Base-by-base conservation (phyloP, 1,284 basidiomycete species). In the Malassezia nana region DNA sequence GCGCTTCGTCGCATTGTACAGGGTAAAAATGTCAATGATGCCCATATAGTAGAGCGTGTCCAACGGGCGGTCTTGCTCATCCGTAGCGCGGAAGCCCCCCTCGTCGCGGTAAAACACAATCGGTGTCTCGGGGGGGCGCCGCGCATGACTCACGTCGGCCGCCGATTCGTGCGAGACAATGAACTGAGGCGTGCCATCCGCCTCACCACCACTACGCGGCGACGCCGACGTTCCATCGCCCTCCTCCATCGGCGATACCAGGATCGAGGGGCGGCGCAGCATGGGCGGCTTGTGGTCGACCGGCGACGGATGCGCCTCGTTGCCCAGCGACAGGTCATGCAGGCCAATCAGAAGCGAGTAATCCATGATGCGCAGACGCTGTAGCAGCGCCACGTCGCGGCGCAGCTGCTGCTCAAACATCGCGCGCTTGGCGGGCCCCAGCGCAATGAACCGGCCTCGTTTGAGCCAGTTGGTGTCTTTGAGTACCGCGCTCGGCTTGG, bases 381-480 rank as follows among this genome's bases (percentile, higher is more conserved):
- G 85, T 69, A 98, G 76, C 63, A 96, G 82, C 74, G 85, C 87
- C 38, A 85, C 81, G 69, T 98, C 94, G 43, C 89, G 78, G 52
- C 85, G 78, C 28, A 98, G 76, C 77, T 98, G 92, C 72, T 91
- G 90, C 10, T 85, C 84, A 67, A 98, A 78, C 28, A 94, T 76
- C 1, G 88, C 88, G 39, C 86, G 79, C 77, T 96, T 98, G 78
- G 92, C 89, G 0, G 92, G 92, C 0, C 92, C 92, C 20, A 96
- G 77, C 75, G 92, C 86, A 52, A 98, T 79, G 66, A 77, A 80
- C 64, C 85, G 84, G 9, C 78, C 78, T 6, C 89, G 78, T 56
- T 86, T 83, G 56, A 96, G 86, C 91, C 92, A 98, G 75, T 98
- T 98, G 63, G 91, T 77, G 74, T 98, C 92, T 77, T 98, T 98